Base-by-base conservation (phyloP, 495 filamentous ascomycete genomes). In the Penicillium pulvis region DNA sequence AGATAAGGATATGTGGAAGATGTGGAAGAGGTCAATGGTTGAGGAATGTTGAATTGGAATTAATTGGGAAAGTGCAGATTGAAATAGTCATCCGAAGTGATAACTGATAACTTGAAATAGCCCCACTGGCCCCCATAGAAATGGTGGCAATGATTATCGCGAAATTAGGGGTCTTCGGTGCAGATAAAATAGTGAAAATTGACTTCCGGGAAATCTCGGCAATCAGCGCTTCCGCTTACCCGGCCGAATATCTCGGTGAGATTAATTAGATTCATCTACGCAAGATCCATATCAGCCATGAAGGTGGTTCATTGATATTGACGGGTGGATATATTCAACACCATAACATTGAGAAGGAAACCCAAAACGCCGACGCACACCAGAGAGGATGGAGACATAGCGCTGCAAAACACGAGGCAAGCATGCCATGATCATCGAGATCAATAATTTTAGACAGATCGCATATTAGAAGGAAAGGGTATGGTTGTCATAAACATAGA, bases 401-500 rank as follows among this genome's bases (percentile, higher is more conserved):
- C 50, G n/a, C 35, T 23, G 16, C 30, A 43, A 30, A 46, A 55
- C 42, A 46, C 19, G 11, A 19, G 23, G 23, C 2, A 53, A 31
- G 10, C 39, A 54, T 31, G 47, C 17, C 36, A 41, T 31, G 43
- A 20, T 58, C 44, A 64, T 56, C 44, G 39, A 42, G 24, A 31
- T 54, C 54, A 53, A 56, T 54, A 53, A 62, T 65, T 62, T 65
- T 59, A 52, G 51, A 51, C 28, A 48, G 20, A 50, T 35, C 43
- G 49, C 28, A 43, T 9, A 59, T 55, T 52, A 59, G 46, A 41
- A 28, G 54, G 17, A 46, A 55, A 58, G 47, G 45, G 52, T 58
- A 65, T 63, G 69, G 61, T 66, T 68, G 65, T 49, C 39, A 55
- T 61, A 56, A 42, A 47, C 57, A 24, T 47, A 57, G 53, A 54